Conservation (phyloP, 495 filamentous ascomycete species). For the Neurospora sp. region DNA sequence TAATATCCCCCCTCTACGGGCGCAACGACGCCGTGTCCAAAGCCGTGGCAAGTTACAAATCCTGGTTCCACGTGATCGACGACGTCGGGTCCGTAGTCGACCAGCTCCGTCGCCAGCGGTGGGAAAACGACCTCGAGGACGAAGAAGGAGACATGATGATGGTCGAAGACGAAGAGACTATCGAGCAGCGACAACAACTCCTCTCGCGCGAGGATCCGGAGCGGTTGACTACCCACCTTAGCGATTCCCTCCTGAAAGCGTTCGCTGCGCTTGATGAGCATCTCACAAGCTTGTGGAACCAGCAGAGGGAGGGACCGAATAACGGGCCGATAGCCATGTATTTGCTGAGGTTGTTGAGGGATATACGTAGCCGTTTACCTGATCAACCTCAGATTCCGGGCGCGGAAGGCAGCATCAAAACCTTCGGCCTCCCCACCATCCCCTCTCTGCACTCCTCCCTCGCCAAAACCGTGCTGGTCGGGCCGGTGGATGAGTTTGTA, state of each 20-base stretch:
- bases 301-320: conserved; percentile 31
- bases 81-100: conserved; percentile 51
- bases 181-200: conserved; percentile 52
- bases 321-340: conserved; percentile 53
- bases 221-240: conserved; percentile 50
- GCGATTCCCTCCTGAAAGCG: conserved; percentile 44
- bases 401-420: conserved; percentile 20
- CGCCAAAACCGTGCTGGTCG: conserved; percentile 24
- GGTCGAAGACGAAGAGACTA: conserved; percentile 43
- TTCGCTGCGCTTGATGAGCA: conserved; percentile 50
- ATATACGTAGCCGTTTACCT: conserved; percentile 59
- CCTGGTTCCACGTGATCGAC: conserved; percentile 57
- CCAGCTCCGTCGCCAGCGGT: conserved; percentile 54
- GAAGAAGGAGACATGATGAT: neutral
- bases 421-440: conserved; percentile 41
- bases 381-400: neutral
- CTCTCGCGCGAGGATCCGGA: conserved; percentile 67
- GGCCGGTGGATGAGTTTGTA: conserved; percentile 32
- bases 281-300: conserved; percentile 38
- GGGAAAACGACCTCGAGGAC: conserved; percentile 74
- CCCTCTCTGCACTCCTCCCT: conserved; percentile 50
- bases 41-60: conserved; percentile 49
- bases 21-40: conserved; percentile 53
- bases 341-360: conserved; percentile 64
- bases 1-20: conserved; percentile 47